A percentile compares a stretch with the other conserved stretches of the same genome.
These are phyloP conservation scores for Boletus sp. DNA, from an alignment of 1,284 basidiomycete genomes.

Conservation along the genomic window DNA sequence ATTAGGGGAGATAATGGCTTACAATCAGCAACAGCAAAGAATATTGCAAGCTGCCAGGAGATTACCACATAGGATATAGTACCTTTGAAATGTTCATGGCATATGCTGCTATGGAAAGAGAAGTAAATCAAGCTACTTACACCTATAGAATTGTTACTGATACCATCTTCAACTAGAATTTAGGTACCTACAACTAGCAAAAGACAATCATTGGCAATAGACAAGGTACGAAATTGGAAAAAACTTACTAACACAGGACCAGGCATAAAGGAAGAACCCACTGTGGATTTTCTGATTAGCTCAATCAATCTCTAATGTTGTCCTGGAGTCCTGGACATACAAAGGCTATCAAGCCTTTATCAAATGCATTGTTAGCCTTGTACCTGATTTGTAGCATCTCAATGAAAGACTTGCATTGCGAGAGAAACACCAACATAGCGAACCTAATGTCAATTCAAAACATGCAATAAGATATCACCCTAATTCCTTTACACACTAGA, in stretches of 20 bases:
- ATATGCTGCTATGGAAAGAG: not conserved
- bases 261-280: constrained; percentile 1
- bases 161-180: not conserved
- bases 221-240: not conserved
- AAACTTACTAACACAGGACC: not conserved
- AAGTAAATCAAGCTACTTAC: not conserved
- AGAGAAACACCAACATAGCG: too few species aligned
- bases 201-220: not conserved
- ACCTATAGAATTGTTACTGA: not conserved
- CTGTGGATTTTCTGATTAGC: not conserved
- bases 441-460: too few species aligned
- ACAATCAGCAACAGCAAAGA: constrained; percentile 1
- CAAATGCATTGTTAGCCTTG: not conserved
- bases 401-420: not conserved
- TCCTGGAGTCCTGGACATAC: not conserved
- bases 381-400: too few species aligned
- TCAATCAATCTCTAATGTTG: not conserved
- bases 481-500: not conserved
- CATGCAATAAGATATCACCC: too few species aligned
- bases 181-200: constrained; percentile 1
- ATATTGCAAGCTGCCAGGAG: not conserved
- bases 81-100: not conserved
- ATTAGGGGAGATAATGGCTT: not conserved
- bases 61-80: not conserved
- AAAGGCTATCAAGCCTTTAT: not conserved